Evolutionary conservation across 345 rosid species (phyloP), one percentile per base, ranked within the genome.

Genomic region (Mallotus nudiflorus): DNA sequence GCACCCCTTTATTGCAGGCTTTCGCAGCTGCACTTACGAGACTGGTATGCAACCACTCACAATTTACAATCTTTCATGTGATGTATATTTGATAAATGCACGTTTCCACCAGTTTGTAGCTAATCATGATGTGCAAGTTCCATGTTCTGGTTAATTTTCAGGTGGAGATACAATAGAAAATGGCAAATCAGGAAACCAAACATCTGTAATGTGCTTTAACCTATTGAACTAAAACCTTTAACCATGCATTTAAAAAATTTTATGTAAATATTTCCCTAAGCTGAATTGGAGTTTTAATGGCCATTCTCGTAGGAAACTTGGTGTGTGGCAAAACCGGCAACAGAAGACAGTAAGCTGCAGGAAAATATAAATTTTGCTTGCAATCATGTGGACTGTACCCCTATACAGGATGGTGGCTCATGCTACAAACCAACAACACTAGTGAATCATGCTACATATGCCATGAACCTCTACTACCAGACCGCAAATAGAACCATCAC

Each of bases 401-500:
- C 67, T 1, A 73, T 66, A 65, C 37, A 45, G 7, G 65, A 54
- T 24, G 70, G 76, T 29, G 76, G 80, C 22, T 13, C 40, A 9
- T 77, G 80, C 40, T 77, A 40, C 64, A 40, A 9, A 6, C 76
- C 76, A 11, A 9, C 67, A 44, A 66, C 72, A 0, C 69, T 71
- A 4, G 19, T 53, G 44, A 71, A 53, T 68, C 80, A 77, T 67
- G 76, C 80, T 19, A 39, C 76, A 3, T 72, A 20, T 65, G 76
- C 76, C 69, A 77, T 77, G 80, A 77, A 77, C 39, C 73, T 66
- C 33, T 77, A 66, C 54, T 77, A 66, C 53, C 67, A 72, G 65
- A 46, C 25, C 16, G 22, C 54, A 5, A 54, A 52, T 9, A 20
- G 61, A 48, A 50, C 5, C 9, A 49, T 25, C 0, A 37, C 24